phyloP scores from a whole-genome alignment of 2,329 filamentous ascomycete species.

The Fusarium paranaense region DNA sequence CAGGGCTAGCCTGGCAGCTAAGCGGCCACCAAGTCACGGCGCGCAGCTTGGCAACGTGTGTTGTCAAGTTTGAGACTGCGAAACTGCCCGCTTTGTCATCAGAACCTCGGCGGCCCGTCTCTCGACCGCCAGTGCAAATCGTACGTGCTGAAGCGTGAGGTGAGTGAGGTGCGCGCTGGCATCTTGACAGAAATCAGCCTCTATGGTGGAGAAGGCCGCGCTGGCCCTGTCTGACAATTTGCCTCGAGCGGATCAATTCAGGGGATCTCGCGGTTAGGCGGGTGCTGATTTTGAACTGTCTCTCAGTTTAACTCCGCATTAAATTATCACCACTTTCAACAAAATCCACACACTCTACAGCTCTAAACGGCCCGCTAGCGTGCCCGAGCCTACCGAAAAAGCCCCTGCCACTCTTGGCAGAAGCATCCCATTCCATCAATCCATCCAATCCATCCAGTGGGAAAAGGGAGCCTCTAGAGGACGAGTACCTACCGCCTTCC shows the following conservation, averaged over 20 bases:
- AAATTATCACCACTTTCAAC: conserved; percentile 12
- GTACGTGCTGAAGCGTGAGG: conserved; percentile 32
- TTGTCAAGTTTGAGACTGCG: not conserved
- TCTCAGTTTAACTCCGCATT: not conserved
- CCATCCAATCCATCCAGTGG: not conserved
- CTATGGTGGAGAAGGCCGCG: conserved; percentile 32
- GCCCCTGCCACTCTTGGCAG: conserved; percentile 38
- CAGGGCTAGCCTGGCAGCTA: not conserved
- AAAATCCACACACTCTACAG: conserved; percentile 26
- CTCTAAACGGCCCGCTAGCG: conserved; percentile 33
- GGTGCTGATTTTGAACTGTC: conserved; percentile 21
- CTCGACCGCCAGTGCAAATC: conserved; percentile 29
- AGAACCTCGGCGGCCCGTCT: not conserved
- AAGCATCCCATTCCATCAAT: conserved; percentile 26
- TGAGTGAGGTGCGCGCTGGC: conserved; percentile 26
- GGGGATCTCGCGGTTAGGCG: conserved; percentile 15
- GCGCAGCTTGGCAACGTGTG: conserved; percentile 7
- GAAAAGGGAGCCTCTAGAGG: conserved; percentile 19
- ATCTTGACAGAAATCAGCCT: conserved; percentile 36
- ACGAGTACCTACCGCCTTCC: conserved; percentile 27
- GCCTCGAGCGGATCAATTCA: conserved; percentile 32
- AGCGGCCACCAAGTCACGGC: conserved; percentile 15
- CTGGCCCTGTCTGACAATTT: conserved; percentile 43
- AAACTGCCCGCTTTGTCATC: not conserved
- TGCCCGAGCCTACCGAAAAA: conserved; percentile 42